Conservation (phyloP, 768 basidiomycete species). For the Collybia mongolica region DNA sequence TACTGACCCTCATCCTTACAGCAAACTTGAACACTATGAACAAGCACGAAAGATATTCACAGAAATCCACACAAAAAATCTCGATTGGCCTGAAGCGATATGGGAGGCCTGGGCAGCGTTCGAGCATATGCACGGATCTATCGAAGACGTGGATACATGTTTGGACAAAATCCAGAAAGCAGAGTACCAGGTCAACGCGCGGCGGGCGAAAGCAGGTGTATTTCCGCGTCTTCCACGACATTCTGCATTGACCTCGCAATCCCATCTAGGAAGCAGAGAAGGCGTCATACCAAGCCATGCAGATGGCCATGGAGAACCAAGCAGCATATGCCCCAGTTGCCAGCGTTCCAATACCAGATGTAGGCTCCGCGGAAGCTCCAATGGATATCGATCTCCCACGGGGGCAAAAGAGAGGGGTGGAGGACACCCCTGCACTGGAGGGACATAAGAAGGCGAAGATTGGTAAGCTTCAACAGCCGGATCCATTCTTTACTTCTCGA, state of each 20-base stretch:
- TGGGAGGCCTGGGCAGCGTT: constrained; percentile 92
- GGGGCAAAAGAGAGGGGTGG: constrained; percentile 63
- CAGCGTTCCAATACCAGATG: constrained; percentile 19
- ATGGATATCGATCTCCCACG: constrained; percentile 43
- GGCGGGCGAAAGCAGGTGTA: constrained; percentile 58
- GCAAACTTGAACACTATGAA: constrained; percentile 52
- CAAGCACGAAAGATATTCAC: constrained; percentile 67
- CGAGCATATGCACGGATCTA: constrained; percentile 78
- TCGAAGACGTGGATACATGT: constrained; percentile 62
- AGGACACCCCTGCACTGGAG: constrained; percentile 40
- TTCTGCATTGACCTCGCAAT: background rate
- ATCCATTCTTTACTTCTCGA: background rate
- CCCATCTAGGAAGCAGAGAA: constrained; percentile 61
- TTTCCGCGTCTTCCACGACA: background rate
- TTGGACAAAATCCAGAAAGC: constrained; percentile 67
- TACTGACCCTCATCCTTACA: constrained; percentile 18
- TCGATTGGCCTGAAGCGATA: constrained; percentile 95
- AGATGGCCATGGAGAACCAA: constrained; percentile 41
- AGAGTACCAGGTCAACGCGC: constrained; percentile 56
- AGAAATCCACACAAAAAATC: constrained; percentile 62
- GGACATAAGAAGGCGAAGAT: constrained; percentile 58
- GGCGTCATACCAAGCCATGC: constrained; percentile 48
- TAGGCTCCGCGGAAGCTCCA: constrained; percentile 19
- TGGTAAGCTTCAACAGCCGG: constrained; percentile 37
- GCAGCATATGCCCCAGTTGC: constrained; percentile 30